Evolutionary conservation across 495 filamentous ascomycete species (phyloP).

Genomic region (Lasiosphaeris hirsuta): DNA sequence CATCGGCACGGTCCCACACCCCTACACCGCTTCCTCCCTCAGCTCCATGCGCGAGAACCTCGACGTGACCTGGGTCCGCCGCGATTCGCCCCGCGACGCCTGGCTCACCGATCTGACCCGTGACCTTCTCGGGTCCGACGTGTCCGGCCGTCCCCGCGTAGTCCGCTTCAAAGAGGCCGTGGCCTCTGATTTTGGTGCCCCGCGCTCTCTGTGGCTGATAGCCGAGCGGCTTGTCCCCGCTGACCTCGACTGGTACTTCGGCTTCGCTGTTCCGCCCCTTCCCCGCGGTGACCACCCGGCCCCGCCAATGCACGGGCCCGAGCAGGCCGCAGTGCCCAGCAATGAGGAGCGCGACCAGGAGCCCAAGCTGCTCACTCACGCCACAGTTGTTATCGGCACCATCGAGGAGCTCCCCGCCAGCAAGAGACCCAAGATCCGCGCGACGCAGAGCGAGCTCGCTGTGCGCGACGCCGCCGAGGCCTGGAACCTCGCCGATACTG

Average conservation of each 20-base stretch:
- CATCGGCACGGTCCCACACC: slow-evolving; percentile 85
- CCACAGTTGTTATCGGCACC: too few relatives aligned
- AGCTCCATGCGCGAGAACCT: slow-evolving; percentile 47
- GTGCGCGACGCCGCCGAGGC: slow-evolving; percentile 70
- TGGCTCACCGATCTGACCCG: slow-evolving; percentile 77
- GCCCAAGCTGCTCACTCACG: too few relatives aligned
- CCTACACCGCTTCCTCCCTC: slow-evolving; percentile 73
- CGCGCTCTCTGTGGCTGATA: slow-evolving; percentile 74
- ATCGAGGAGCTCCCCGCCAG: not conserved
- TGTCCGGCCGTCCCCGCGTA: slow-evolving; percentile 60
- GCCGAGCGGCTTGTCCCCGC: slow-evolving; percentile 62
- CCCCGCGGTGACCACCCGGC: slow-evolving; percentile 33
- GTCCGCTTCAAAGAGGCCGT: slow-evolving; percentile 79
- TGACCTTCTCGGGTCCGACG: slow-evolving; percentile 57
- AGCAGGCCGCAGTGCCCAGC: slow-evolving; percentile 51
- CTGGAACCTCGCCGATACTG: slow-evolving; percentile 91
- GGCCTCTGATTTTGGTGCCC: slow-evolving; percentile 55
- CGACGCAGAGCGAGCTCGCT: slow-evolving; percentile 27
- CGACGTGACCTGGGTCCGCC: slow-evolving; percentile 66
- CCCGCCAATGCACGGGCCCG: slow-evolving; percentile 58
- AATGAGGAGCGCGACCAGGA: slow-evolving; percentile 15
- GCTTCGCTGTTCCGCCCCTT: slow-evolving; percentile 69
- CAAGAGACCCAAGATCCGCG: slow-evolving; percentile 24
- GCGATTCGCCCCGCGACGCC: slow-evolving; percentile 69
- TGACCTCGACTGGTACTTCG: slow-evolving; percentile 85